Conservation (phyloP, 495 filamentous ascomycete species). For the Xylaria flabelliformis region DNA sequence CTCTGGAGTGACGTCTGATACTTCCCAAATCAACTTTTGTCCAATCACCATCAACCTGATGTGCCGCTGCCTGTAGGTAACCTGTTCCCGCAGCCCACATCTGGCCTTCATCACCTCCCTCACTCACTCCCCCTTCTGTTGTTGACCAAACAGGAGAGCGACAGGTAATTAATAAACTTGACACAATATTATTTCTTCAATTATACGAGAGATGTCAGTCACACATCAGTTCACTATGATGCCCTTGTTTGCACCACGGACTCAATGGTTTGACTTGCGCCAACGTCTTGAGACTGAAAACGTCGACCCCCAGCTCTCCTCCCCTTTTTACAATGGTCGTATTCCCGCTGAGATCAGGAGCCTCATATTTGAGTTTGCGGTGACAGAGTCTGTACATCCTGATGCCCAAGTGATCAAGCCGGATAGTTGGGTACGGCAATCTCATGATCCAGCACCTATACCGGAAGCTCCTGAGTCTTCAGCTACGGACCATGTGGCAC, state of each 20-base stretch:
- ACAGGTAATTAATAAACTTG: neutral
- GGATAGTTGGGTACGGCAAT: neutral
- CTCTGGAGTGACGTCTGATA: neutral
- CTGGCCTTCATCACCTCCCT: neutral
- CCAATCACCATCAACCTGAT: neutral
- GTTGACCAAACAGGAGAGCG: neutral
- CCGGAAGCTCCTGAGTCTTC: slow-evolving; percentile 7
- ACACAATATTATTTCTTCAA: neutral
- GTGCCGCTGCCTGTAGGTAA: neutral
- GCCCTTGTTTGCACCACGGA: neutral
- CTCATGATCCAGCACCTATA: neutral
- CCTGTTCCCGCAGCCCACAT: neutral
- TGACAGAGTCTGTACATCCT: slow-evolving; percentile 22
- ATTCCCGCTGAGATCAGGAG: slow-evolving; percentile 34
- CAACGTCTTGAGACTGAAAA: slow-evolving; percentile 18
- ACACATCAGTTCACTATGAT: neutral
- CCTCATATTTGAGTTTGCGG: slow-evolving; percentile 31
- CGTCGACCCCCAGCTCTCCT: slow-evolving; percentile 20
- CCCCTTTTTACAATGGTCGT: slow-evolving; percentile 28
- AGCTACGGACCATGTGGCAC: neutral
- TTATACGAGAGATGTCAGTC: neutral
- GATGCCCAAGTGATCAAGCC: slow-evolving; percentile 5
- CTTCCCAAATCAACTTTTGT: neutral
- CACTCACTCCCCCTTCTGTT: neutral
- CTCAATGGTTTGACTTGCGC: slow-evolving; percentile 4